phyloP scores from a whole-genome alignment of 2,329 filamentous ascomycete genomes.

The Verticillium tricorpus region DNA sequence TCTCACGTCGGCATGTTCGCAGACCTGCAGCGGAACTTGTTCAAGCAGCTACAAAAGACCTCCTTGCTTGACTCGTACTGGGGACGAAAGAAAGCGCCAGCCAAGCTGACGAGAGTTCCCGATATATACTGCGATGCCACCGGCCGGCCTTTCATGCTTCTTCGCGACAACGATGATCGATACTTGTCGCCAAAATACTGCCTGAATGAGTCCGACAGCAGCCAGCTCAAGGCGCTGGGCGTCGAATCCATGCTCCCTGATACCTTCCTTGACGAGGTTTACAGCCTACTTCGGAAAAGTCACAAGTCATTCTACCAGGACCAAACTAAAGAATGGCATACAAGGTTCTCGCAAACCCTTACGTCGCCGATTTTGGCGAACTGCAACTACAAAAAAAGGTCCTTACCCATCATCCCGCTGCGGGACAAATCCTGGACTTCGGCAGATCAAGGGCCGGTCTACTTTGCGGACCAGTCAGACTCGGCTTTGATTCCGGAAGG shows the following conservation, averaged over 20 bases:
- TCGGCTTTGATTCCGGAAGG: not conserved
- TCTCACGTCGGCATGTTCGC: conserved; percentile 3
- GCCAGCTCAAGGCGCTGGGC: not conserved
- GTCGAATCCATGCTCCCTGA: not conserved
- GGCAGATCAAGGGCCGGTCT: not conserved
- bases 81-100: not conserved
- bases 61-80: not conserved
- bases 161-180: not conserved
- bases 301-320: not conserved
- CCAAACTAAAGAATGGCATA: conserved; percentile 4
- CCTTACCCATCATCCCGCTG: conserved; percentile 6
- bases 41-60: not conserved
- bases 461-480: not conserved
- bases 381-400: not conserved
- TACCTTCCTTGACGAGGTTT: not conserved
- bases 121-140: not conserved
- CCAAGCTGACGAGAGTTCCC: not conserved
- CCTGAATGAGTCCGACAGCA: not conserved
- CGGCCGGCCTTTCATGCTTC: not conserved
- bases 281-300: not conserved
- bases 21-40: not conserved
- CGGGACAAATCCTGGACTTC: conserved; percentile 3
- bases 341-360: not conserved
- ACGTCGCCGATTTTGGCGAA: not conserved
- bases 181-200: not conserved